A percentile compares a stretch with the other conserved stretches of the same genome.
Evolutionary conservation across 164 flowering plant genomes (phyloP).

Genomic region (Echeveria elegans): DNA sequence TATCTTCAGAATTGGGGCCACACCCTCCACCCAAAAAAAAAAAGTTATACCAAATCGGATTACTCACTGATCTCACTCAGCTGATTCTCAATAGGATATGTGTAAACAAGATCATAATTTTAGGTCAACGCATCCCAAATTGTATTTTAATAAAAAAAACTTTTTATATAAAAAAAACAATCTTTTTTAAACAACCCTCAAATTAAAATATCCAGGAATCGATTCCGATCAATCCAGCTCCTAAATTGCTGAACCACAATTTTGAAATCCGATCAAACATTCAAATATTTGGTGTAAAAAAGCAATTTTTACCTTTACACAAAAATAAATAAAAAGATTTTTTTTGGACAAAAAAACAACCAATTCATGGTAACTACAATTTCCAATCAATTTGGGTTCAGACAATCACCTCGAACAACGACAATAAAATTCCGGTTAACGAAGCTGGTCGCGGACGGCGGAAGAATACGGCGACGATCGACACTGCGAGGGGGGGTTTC

Average conservation of each 20-base stretch:
- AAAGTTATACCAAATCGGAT: neutral
- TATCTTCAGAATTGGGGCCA: neutral
- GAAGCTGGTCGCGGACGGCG: neutral
- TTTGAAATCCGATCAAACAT: neutral
- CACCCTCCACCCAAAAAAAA: neutral
- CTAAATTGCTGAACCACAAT: neutral
- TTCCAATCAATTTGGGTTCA: neutral
- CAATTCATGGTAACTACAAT: neutral
- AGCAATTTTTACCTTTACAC: neutral
- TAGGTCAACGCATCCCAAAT: neutral
- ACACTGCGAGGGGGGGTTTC: neutral
- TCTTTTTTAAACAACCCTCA: neutral
- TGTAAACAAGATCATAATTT: neutral
- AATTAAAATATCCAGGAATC: too few relatives aligned
- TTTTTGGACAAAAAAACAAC: neutral
- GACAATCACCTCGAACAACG: neutral
- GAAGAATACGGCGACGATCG: neutral
- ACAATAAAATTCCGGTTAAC: neutral
- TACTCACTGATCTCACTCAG: neutral
- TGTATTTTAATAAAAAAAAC: neutral
- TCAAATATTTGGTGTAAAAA: neutral
- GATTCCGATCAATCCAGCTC: neutral
- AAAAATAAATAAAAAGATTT: too few relatives aligned
- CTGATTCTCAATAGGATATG: neutral
- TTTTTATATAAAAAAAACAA: too few relatives aligned